These are phyloP conservation scores for Citeromyces siamensis DNA, from an alignment of 1,139 yeast species.

Conservation along the genomic window DNA sequence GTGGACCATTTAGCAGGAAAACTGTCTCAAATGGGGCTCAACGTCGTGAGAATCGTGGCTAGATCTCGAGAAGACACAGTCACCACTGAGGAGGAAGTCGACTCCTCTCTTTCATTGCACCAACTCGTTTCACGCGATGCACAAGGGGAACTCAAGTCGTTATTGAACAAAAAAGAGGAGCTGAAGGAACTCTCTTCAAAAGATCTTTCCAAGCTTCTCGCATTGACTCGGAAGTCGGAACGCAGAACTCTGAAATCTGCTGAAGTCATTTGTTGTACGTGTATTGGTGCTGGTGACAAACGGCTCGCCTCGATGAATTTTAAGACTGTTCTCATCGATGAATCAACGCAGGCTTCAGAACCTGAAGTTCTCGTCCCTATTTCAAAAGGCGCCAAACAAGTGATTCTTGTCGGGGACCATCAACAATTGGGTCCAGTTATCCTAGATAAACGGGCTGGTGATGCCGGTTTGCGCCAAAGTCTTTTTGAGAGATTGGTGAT, in stretches of 20 bases:
- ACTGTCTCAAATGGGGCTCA: slow-evolving; percentile 51
- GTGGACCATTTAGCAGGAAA: slow-evolving; percentile 84
- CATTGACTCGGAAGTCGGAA: slow-evolving; percentile 35
- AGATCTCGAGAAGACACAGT: slow-evolving; percentile 61
- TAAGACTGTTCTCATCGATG: slow-evolving; percentile 78
- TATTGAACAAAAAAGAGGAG: slow-evolving; percentile 45
- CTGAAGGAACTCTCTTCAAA: slow-evolving; percentile 55
- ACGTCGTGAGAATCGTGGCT: slow-evolving; percentile 70
- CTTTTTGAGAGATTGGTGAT: slow-evolving; percentile 75
- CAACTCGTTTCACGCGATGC: slow-evolving; percentile 32
- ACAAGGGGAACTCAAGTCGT: slow-evolving; percentile 43
- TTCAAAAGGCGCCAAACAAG: slow-evolving; percentile 82
- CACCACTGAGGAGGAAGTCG: slow-evolving; percentile 19
- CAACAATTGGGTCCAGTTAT: slow-evolving; percentile 92
- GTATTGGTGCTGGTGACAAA: slow-evolving; percentile 83
- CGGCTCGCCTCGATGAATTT: slow-evolving; percentile 45
- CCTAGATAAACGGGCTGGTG: slow-evolving; percentile 65
- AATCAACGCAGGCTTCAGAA: slow-evolving; percentile 89
- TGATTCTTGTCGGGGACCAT: slow-evolving; percentile 87
- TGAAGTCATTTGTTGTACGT: slow-evolving; percentile 82
- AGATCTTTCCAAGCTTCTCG: slow-evolving; percentile 35
- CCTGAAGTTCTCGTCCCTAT: slow-evolving; percentile 87
- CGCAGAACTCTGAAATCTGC: slow-evolving; percentile 37
- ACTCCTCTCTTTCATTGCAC: slow-evolving; percentile 44
- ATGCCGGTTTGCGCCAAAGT: slow-evolving; percentile 79